Percentiles rank a stretch among this genome's conserved stretches.
Conservation (phyloP, 2,329 filamentous ascomycete genomes). For the Drechslera avenae region DNA sequence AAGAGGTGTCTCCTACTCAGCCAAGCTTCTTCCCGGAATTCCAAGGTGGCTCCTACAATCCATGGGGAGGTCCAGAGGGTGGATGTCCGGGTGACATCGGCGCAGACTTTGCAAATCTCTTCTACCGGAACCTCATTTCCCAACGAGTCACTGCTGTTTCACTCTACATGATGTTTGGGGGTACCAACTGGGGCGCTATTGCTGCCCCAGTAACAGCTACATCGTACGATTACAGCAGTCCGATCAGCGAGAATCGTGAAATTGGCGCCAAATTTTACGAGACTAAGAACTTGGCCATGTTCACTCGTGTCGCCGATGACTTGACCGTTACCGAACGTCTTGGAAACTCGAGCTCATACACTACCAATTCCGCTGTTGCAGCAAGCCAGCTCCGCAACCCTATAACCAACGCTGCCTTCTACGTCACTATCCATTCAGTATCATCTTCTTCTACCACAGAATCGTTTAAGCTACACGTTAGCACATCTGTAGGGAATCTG, state of each 20-base stretch:
- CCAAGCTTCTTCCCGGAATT: constrained; percentile 65
- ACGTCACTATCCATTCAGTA: constrained; percentile 61
- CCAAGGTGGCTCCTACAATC: constrained; percentile 65
- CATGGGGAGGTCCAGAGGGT: constrained; percentile 65
- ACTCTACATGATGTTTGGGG: constrained; percentile 69
- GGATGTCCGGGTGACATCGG: constrained; percentile 61
- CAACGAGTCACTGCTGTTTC: constrained; percentile 65
- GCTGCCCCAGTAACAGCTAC: constrained; percentile 63
- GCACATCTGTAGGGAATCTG: constrained; percentile 61
- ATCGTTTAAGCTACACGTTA: constrained; percentile 60
- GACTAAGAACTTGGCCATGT: constrained; percentile 65
- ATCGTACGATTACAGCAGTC: constrained; percentile 68
- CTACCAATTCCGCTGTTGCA: constrained; percentile 58
- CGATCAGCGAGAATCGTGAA: constrained; percentile 63
- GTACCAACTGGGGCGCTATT: constrained; percentile 67
- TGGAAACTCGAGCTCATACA: constrained; percentile 56
- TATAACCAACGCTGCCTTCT: constrained; percentile 63
- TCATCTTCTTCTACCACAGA: constrained; percentile 59
- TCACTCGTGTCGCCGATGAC: constrained; percentile 63
- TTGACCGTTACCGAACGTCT: constrained; percentile 60
- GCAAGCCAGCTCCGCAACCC: constrained; percentile 65
- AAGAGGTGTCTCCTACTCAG: constrained; percentile 51
- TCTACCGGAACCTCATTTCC: constrained; percentile 66
- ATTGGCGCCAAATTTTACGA: constrained; percentile 67
- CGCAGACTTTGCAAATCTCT: constrained; percentile 66